These are phyloP conservation scores for Yarrowia sp. DNA, from an alignment of 805 yeast species.

Conservation along the genomic window DNA sequence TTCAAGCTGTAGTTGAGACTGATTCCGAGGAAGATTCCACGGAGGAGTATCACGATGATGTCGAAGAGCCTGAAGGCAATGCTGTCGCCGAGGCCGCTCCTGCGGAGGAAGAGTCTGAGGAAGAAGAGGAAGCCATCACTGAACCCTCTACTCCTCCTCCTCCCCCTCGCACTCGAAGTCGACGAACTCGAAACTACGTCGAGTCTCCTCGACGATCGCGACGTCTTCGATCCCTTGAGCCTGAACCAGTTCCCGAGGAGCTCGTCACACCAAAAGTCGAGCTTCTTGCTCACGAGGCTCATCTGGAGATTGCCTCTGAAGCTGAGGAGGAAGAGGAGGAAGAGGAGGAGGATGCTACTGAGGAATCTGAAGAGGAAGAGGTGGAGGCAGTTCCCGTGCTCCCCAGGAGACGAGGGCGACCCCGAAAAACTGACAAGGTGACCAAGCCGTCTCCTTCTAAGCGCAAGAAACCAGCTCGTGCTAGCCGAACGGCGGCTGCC, in stretches of 20 bases:
- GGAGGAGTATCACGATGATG: background rate
- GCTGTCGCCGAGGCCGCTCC: background rate
- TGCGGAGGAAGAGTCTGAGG: constrained; percentile 7
- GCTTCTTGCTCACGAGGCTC: constrained; percentile 23
- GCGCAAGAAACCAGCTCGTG: background rate
- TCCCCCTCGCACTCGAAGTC: background rate
- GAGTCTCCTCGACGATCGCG: constrained; percentile 27
- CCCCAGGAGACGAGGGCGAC: constrained; percentile 21
- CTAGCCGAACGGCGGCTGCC: background rate
- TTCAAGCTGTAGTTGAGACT: background rate
- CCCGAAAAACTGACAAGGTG: constrained; percentile 12
- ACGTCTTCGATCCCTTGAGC: constrained; percentile 29
- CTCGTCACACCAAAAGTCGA: constrained; percentile 25
- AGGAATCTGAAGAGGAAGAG: background rate
- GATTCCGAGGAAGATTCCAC: background rate
- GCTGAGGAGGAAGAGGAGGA: background rate
- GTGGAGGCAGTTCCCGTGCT: constrained; percentile 9
- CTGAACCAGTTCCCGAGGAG: constrained; percentile 34
- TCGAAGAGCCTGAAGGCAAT: background rate
- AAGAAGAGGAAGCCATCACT: background rate
- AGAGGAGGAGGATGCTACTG: background rate
- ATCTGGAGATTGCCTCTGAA: constrained; percentile 19
- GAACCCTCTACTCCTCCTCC: constrained; percentile 9
- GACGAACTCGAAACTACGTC: constrained; percentile 19
- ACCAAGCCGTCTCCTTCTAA: constrained; percentile 10